A percentile compares a stretch with the other conserved stretches of the same genome.
phyloP scores from a whole-genome alignment of 805 yeast genomes.

The Suhomyces prunicola region DNA sequence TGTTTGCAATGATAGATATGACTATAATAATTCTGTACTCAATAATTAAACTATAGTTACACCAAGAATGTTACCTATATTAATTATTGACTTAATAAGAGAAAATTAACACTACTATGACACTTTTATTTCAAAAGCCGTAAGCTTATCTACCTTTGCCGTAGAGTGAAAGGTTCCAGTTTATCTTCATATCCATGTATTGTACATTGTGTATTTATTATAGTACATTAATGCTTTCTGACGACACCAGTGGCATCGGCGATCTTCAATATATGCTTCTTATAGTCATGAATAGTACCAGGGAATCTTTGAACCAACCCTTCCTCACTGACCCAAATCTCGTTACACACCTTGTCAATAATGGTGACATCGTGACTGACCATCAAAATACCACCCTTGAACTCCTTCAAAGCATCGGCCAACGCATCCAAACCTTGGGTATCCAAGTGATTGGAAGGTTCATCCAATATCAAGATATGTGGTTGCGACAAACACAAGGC shows the following conservation, averaged over 20 bases:
- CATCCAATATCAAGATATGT: constrained; percentile 88
- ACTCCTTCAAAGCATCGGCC: constrained; percentile 79
- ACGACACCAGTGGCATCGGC: constrained; percentile 90
- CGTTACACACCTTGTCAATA: constrained; percentile 84
- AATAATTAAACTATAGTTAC: too few relatives aligned
- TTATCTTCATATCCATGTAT: too few relatives aligned
- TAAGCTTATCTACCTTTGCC: too few relatives aligned
- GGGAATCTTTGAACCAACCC: constrained; percentile 74
- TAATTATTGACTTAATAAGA: too few relatives aligned
- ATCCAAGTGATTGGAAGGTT: constrained; percentile 98
- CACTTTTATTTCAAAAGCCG: too few relatives aligned
- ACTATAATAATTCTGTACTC: too few relatives aligned
- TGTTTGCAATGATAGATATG: too few relatives aligned
- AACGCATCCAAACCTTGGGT: constrained; percentile 96
- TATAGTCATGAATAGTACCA: constrained; percentile 86
- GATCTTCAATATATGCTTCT: constrained; percentile 73
- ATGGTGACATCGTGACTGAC: constrained; percentile 96
- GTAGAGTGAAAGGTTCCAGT: too few relatives aligned
- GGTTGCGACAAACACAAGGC: constrained; percentile 88
- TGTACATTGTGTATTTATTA: too few relatives aligned
- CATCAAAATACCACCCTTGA: constrained; percentile 95
- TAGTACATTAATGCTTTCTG: constrained; percentile 56
- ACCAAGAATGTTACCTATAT: too few relatives aligned
- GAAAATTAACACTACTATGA: too few relatives aligned
- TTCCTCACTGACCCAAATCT: constrained; percentile 92